phyloP scores from a whole-genome alignment of 2,329 filamentous ascomycete genomes.

The Calonectria hawksworthii region DNA sequence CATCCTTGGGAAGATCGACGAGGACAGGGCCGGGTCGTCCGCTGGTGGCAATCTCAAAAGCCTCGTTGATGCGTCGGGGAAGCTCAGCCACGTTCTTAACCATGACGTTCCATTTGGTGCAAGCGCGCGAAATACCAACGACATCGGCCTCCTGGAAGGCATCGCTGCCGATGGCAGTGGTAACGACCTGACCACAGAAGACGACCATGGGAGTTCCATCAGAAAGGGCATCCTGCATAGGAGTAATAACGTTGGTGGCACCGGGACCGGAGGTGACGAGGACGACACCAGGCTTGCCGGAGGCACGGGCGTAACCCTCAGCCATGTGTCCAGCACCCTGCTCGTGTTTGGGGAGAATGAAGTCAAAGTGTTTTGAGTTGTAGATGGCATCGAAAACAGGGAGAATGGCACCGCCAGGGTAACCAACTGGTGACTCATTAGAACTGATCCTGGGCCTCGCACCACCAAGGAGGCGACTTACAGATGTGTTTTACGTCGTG shows the following conservation, averaged over 20 bases:
- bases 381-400: conserved; percentile 99
- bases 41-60: conserved; percentile 96
- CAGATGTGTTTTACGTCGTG: conserved; percentile 94
- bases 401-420: conserved; percentile 95
- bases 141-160: conserved; percentile 98
- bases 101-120: conserved; percentile 99
- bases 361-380: conserved; percentile 97
- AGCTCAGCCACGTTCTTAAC: conserved; percentile 95
- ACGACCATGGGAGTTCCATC: conserved; percentile 97
- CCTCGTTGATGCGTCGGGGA: conserved; percentile 94
- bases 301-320: conserved; percentile 94
- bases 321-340: conserved; percentile 99
- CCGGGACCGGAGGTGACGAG: conserved; percentile 97
- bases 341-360: conserved; percentile 95
- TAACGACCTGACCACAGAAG: conserved; percentile 93
- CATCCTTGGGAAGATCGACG: conserved; percentile 96
- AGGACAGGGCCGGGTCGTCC: conserved; percentile 94
- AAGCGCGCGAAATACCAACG: conserved; percentile 91
- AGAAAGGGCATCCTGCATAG: conserved; percentile 95
- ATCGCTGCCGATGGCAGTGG: conserved; percentile 91
- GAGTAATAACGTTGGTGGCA: conserved; percentile 96
- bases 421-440: conserved; percentile 72
- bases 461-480: conserved; percentile 60
- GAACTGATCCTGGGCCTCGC: not conserved
- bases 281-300: conserved; percentile 94